Base-by-base conservation (phyloP, 2,329 filamentous ascomycete genomes). In the Tolypocladium endophyticum region DNA sequence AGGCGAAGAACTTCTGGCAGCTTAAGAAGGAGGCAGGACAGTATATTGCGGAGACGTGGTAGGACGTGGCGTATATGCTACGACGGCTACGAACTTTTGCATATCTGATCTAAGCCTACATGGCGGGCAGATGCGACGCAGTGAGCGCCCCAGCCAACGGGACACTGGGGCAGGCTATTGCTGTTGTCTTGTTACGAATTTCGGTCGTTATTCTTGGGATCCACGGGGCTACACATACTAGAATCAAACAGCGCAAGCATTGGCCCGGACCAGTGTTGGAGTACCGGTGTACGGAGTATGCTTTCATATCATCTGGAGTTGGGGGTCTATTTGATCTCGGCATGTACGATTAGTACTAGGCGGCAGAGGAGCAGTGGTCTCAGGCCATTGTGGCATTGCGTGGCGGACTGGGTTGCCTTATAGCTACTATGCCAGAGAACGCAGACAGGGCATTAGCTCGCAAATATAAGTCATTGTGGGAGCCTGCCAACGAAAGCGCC, bases 21-120 rank as follows among this genome's bases (percentile, higher is more conserved):
- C 81, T 90, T 67, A 97, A 97, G 85, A 93, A 89, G 79, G 88
- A 92, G 66, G 91, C 86, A 33, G 92, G 92, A 4, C 92, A 97
- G 77, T 99, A 97, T 72, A 96, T 97, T 80, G 91, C 93, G 61
- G 92, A 87, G 77, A 87, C 85, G 7, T 87, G 85, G 85, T 87
- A 68, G 68, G 33, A 16, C 33, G 35, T 18, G 52, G 43, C 16
- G 43, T 8, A 5, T 41, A 41, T 41, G 38, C 38, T 41, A 41
- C 38, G 38, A 20, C 38, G 6, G 38, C 20, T 7, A 43, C 39
- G 39, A 20, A n/a, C 8, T 3, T 5, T 20, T 28, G 12, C 14
- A 33, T 25, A 9, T 7, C 20, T 33, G 23, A 20, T 23, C 55
- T 6, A 20, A 33, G 28, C 9, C 45, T 20, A 16, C 25, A 12